phyloP scores from a whole-genome alignment of 2,329 filamentous ascomycete genomes.

The Botryotinia globosa region DNA sequence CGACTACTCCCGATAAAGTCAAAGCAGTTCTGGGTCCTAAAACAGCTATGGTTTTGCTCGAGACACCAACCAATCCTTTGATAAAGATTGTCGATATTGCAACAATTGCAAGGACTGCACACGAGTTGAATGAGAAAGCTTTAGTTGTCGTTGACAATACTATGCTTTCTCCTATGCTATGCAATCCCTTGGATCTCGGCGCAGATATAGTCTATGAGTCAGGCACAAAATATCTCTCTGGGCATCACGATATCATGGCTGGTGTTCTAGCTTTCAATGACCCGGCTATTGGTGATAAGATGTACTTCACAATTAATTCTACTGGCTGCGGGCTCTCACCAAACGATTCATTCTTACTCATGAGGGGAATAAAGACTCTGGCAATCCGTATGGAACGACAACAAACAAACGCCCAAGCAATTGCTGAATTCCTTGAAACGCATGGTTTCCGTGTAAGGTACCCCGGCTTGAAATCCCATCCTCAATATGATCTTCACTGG shows the following conservation, averaged over 20 bases:
- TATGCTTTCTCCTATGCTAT: conserved; percentile 94
- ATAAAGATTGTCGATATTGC: conserved; percentile 97
- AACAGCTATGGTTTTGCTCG: conserved; percentile 92
- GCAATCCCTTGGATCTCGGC: conserved; percentile 89
- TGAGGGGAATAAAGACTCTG: conserved; percentile 93
- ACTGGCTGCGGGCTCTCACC: conserved; percentile 92
- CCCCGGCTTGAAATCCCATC: conserved; percentile 88
- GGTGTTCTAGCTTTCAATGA: conserved; percentile 94
- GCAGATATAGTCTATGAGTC: conserved; percentile 97
- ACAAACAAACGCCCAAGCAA: conserved; percentile 84
- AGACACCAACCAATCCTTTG: conserved; percentile 94
- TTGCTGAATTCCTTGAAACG: conserved; percentile 86
- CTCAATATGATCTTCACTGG: conserved; percentile 95
- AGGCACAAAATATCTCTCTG: conserved; percentile 95
- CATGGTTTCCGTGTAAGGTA: conserved; percentile 95
- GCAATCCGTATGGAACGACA: conserved; percentile 99
- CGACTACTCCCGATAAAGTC: conserved; percentile 73
- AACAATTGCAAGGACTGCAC: conserved; percentile 71
- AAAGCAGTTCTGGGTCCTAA: conserved; percentile 67
- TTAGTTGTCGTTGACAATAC: conserved; percentile 96
- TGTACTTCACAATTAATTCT: conserved; percentile 96
- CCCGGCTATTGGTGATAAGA: conserved; percentile 73
- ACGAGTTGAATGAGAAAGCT: conserved; percentile 73
- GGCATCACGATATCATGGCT: conserved; percentile 98
- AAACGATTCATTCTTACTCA: conserved; percentile 92